Percentiles rank a stretch among this genome's conserved stretches.
phyloP scores from a whole-genome alignment of 106 monocot species.

The Amphibolis antarctica region DNA sequence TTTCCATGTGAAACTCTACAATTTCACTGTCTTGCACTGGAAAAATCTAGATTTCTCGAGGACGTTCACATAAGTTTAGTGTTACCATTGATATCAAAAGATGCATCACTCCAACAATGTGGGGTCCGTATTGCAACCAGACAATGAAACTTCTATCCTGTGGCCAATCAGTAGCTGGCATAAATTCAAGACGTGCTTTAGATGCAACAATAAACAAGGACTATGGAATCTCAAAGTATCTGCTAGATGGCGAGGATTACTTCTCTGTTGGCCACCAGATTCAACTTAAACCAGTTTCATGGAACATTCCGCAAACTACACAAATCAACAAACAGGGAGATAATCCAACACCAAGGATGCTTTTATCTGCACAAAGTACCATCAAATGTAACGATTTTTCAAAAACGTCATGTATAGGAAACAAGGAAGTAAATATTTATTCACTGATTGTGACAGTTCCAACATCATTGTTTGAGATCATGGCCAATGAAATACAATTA shows the following conservation, averaged over 20 bases:
- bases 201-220: constrained; percentile 12
- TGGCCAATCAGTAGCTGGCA: constrained; percentile 23
- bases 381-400: constrained; percentile 50
- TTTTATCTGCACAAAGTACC: constrained; percentile 12
- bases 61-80: constrained; percentile 44
- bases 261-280: constrained; percentile 8
- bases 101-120: constrained; percentile 41
- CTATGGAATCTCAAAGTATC: constrained; percentile 5
- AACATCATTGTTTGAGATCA: constrained; percentile 33
- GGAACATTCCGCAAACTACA: not conserved
- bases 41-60: constrained; percentile 64
- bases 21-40: not conserved
- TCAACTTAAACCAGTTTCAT: not conserved
- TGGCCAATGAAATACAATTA: constrained; percentile 23
- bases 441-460: constrained; percentile 44
- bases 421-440: constrained; percentile 47
- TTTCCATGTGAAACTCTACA: not conserved
- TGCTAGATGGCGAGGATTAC: not conserved
- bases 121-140: constrained; percentile 72
- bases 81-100: constrained; percentile 36
- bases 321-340: constrained; percentile 2
- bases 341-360: constrained; percentile 13
- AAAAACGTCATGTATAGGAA: constrained; percentile 39
- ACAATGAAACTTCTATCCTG: constrained; percentile 51
- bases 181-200: constrained; percentile 33